Conservation (phyloP, 805 yeast species). For the Suhomyces pyralidae region DNA sequence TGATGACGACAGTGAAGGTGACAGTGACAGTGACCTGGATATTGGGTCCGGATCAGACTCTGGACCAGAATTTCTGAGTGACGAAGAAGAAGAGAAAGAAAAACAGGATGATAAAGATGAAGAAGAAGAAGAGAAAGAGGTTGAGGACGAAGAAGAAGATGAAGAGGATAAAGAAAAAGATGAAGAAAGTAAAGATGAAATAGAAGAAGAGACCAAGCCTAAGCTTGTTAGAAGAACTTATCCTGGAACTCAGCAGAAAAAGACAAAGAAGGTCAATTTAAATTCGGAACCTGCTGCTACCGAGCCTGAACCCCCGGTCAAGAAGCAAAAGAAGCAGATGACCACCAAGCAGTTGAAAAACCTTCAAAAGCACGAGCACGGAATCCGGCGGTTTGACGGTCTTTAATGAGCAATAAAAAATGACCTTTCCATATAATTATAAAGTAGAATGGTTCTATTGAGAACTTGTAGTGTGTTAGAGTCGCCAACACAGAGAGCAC, state of each 20-base stretch:
- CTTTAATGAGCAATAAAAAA: constrained; percentile 29
- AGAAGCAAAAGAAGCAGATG: constrained; percentile 30
- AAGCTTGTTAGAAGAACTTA: neutral
- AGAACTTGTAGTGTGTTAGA: too few species aligned
- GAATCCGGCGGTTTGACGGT: constrained; percentile 63
- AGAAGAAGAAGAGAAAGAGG: constrained; percentile 10
- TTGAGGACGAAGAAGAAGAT: constrained; percentile 3
- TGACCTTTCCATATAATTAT: too few species aligned
- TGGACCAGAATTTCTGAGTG: constrained; percentile 9
- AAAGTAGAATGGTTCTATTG: too few species aligned
- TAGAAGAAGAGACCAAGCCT: neutral
- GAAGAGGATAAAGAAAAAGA: constrained; percentile 12
- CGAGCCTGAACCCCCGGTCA: constrained; percentile 22
- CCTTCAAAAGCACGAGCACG: constrained; percentile 55
- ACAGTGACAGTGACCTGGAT: constrained; percentile 3
- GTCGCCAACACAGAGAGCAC: too few species aligned
- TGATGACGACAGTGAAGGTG: too few species aligned
- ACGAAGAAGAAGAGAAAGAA: constrained; percentile 14
- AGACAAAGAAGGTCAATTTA: constrained; percentile 2
- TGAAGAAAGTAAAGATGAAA: constrained; percentile 3
- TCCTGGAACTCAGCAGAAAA: constrained; percentile 11
- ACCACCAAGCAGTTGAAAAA: constrained; percentile 47
- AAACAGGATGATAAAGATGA: constrained; percentile 9
- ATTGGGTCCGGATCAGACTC: constrained; percentile 7
- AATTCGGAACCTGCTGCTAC: constrained; percentile 1